phyloP scores from a whole-genome alignment of 495 filamentous ascomycete species.

The Evernia prunastri region DNA sequence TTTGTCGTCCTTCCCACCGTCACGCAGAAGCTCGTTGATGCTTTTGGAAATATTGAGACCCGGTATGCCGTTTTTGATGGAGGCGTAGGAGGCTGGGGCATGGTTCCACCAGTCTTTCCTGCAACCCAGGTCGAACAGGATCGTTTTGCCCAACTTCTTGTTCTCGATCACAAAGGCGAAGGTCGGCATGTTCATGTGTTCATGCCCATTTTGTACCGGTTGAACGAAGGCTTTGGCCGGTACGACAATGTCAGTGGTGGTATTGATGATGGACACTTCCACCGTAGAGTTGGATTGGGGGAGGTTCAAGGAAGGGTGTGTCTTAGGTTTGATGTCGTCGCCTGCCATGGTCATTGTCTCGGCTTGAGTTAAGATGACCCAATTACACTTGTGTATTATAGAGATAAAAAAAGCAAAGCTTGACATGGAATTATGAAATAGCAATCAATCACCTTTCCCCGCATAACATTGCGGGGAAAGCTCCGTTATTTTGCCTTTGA shows the following conservation, averaged over 20 bases:
- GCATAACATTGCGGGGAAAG: not conserved
- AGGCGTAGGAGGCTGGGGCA: slow-evolving; percentile 16
- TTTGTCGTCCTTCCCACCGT: slow-evolving; percentile 24
- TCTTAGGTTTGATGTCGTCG: slow-evolving; percentile 21
- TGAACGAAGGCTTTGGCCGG: slow-evolving; percentile 32
- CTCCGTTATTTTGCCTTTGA: not conserved
- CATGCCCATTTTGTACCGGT: slow-evolving; percentile 33
- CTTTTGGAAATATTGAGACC: slow-evolving; percentile 27
- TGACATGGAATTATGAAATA: not conserved
- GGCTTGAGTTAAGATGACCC: not conserved
- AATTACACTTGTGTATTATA: not conserved
- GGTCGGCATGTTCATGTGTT: slow-evolving; percentile 33
- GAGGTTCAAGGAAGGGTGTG: slow-evolving; percentile 17
- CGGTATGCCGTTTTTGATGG: slow-evolving; percentile 22
- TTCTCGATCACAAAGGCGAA: slow-evolving; percentile 36
- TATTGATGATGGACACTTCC: slow-evolving; percentile 35
- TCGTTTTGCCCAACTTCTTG: slow-evolving; percentile 26
- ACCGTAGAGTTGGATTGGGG: slow-evolving; percentile 28
- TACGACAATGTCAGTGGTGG: slow-evolving; percentile 31
- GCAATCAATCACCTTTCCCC: not conserved
- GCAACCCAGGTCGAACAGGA: slow-evolving; percentile 32
- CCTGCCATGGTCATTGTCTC: slow-evolving; percentile 18
- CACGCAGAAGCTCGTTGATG: slow-evolving; percentile 31
- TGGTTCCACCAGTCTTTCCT: slow-evolving; percentile 33
- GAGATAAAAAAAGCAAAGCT: not conserved